Conservation (phyloP, 352 stramenopile genomes). For the Phytophthora colocasiae region DNA sequence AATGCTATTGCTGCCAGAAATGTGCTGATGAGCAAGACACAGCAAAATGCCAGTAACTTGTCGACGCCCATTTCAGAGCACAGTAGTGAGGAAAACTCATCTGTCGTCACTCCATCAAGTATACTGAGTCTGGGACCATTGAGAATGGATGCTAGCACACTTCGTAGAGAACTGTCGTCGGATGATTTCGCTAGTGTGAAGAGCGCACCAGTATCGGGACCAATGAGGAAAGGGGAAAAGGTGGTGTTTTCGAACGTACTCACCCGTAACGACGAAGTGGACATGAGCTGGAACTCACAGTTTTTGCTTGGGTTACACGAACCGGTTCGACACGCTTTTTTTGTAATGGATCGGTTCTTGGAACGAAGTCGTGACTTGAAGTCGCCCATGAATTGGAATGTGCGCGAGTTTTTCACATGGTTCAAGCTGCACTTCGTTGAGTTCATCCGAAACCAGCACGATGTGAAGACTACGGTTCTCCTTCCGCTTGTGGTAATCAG, state of each 20-base stretch:
- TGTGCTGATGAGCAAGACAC: slow-evolving; percentile 34
- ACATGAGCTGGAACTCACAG: slow-evolving; percentile 77
- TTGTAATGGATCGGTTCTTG: slow-evolving; percentile 85
- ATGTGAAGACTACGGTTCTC: slow-evolving; percentile 72
- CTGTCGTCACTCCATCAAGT: slow-evolving; percentile 20
- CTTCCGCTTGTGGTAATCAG: slow-evolving; percentile 73
- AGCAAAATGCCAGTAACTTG: slow-evolving; percentile 35
- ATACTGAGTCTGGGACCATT: slow-evolving; percentile 34
- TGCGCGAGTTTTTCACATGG: slow-evolving; percentile 79
- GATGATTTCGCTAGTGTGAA: slow-evolving; percentile 51
- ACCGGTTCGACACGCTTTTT: slow-evolving; percentile 81
- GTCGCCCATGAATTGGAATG: slow-evolving; percentile 57
- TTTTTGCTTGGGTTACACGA: slow-evolving; percentile 84
- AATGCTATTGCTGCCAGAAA: slow-evolving; percentile 25
- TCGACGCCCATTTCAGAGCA: slow-evolving; percentile 51
- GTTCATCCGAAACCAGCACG: slow-evolving; percentile 76
- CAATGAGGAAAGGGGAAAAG: slow-evolving; percentile 43
- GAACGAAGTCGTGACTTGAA: slow-evolving; percentile 59
- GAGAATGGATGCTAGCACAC: slow-evolving; percentile 38
- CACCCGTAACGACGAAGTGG: slow-evolving; percentile 48
- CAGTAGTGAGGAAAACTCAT: slow-evolving; percentile 43
- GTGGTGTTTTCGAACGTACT: slow-evolving; percentile 81
- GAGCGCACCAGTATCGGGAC: slow-evolving; percentile 56
- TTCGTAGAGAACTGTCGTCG: slow-evolving; percentile 45
- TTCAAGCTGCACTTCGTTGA: slow-evolving; percentile 86